phyloP scores from a whole-genome alignment of 2,329 filamentous ascomycete species.

The Tolypocladium tundrense region DNA sequence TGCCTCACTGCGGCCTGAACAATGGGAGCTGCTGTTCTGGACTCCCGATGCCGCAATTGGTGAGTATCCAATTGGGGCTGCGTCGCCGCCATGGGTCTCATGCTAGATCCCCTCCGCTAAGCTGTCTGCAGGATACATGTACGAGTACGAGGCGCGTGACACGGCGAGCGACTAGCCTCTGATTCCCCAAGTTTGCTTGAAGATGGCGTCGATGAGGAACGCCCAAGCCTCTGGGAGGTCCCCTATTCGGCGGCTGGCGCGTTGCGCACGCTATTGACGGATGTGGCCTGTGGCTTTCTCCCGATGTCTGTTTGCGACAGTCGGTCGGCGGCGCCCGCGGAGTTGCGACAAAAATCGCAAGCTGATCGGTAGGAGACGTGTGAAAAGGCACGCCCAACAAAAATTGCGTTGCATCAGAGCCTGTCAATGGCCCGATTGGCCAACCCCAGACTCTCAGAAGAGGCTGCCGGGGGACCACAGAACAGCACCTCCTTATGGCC shows the following conservation, averaged over 20 bases:
- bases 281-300: not conserved
- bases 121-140: not conserved
- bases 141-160: not conserved
- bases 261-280: not conserved
- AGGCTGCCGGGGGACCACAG: not conserved
- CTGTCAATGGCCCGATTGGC: slow-evolving; percentile 13
- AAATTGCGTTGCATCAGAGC: not conserved
- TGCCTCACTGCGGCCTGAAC: not conserved
- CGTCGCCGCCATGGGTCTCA: not conserved
- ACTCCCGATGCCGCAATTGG: not conserved
- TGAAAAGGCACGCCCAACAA: not conserved
- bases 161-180: not conserved
- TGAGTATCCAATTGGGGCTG: not conserved
- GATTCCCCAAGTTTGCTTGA: not conserved
- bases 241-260: not conserved
- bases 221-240: not conserved
- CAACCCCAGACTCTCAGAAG: slow-evolving; percentile 15
- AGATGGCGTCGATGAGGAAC: not conserved
- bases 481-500: not conserved
- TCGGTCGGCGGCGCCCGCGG: slow-evolving; percentile 2
- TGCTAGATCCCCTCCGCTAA: not conserved
- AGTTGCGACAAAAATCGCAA: slow-evolving; percentile 1
- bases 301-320: not conserved
- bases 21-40: not conserved
- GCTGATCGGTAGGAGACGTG: not conserved